Conservation (phyloP, 2,329 filamentous ascomycete species). For the Colletotrichum sp. region DNA sequence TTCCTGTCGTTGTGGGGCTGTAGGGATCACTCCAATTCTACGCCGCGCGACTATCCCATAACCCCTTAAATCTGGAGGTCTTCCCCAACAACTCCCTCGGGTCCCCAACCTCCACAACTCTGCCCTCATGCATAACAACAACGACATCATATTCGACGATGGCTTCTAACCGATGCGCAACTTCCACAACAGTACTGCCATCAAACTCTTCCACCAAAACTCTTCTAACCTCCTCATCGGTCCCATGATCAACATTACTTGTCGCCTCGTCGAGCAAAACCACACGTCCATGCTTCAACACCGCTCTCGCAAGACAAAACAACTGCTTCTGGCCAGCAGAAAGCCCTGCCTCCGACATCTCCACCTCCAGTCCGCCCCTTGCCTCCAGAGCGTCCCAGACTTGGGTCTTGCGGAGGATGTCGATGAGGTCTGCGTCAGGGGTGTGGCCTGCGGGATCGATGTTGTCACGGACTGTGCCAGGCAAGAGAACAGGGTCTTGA, state of each 20-base stretch:
- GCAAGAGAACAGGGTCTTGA: conserved; percentile 52
- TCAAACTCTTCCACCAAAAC: conserved; percentile 25
- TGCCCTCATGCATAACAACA: conserved; percentile 32
- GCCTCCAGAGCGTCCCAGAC: conserved; percentile 43
- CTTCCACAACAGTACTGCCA: conserved; percentile 31
- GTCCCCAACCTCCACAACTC: conserved; percentile 28
- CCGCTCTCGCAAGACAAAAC: conserved; percentile 51
- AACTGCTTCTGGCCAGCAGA: conserved; percentile 53
- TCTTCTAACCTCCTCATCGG: conserved; percentile 28
- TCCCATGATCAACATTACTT: conserved; percentile 33
- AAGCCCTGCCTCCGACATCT: conserved; percentile 34
- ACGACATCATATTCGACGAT: conserved; percentile 30
- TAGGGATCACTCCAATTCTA: background rate
- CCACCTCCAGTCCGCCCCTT: conserved; percentile 40
- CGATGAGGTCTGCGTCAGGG: conserved; percentile 42
- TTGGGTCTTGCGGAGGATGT: conserved; percentile 47
- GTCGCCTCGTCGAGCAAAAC: conserved; percentile 36
- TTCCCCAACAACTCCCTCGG: conserved; percentile 28
- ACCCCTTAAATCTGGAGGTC: conserved; percentile 25
- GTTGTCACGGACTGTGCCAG: conserved; percentile 51
- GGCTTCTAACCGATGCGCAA: conserved; percentile 33
- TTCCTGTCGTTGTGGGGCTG: background rate
- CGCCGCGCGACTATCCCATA: conserved; percentile 21
- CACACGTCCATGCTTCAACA: conserved; percentile 39
- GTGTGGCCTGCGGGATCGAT: conserved; percentile 42